Evolutionary conservation across 345 rosid genomes (phyloP).

Genomic region (Boechera retrofracta): DNA sequence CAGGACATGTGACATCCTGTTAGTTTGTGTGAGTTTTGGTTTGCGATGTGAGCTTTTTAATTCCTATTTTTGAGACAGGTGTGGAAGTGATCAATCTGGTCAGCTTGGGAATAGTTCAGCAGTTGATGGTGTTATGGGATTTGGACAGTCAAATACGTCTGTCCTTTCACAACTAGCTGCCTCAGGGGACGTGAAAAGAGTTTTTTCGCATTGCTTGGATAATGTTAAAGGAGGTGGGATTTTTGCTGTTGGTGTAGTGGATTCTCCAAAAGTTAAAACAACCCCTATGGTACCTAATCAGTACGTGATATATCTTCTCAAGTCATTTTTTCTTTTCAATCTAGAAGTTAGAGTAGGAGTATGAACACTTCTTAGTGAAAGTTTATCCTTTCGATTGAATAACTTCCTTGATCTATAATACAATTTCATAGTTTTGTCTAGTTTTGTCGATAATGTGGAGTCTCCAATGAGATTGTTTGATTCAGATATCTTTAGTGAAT

Average conservation of each 20-base stretch:
- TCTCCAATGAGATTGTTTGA: too few species aligned
- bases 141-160: slow-evolving; percentile 88
- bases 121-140: slow-evolving; percentile 89
- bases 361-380: not conserved
- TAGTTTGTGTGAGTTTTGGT: too few species aligned
- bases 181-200: slow-evolving; percentile 62
- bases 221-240: slow-evolving; percentile 80
- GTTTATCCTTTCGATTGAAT: too few species aligned
- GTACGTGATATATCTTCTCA: slow-evolving; percentile 54
- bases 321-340: slow-evolving; percentile 14
- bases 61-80: slow-evolving; percentile 48
- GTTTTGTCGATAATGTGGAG: too few species aligned
- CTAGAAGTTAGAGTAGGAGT: not conserved
- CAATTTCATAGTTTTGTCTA: too few species aligned
- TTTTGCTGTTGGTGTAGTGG: slow-evolving; percentile 76
- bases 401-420: too few species aligned
- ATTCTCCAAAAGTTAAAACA: slow-evolving; percentile 66
- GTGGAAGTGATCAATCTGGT: slow-evolving; percentile 82
- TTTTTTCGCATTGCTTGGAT: slow-evolving; percentile 87
- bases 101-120: slow-evolving; percentile 69
- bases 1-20: too few species aligned
- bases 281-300: slow-evolving; percentile 79
- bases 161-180: slow-evolving; percentile 83
- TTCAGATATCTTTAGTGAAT: too few species aligned
- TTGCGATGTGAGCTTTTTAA: not conserved